Base-by-base conservation (phyloP, 2,329 filamentous ascomycete genomes). In the Fusarium sp. region DNA sequence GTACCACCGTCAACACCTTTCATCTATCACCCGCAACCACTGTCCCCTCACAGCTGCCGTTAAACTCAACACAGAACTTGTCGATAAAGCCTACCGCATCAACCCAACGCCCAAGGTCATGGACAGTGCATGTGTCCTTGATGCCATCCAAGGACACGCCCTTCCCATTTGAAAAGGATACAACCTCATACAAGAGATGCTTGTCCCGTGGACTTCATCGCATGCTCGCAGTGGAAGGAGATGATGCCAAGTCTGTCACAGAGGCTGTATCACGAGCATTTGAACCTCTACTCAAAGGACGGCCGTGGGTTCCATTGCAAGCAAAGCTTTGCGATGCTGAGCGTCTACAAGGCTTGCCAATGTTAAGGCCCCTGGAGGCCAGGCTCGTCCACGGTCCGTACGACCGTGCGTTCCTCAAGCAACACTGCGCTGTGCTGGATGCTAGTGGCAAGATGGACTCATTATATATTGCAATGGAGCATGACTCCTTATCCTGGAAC, bases 91-190 rank as follows among this genome's bases (percentile, higher is more conserved):
- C 63, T 44, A 52, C 66, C 27, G 46, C 66, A 48, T 52, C 63
- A 35, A 35, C 38, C 42, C 46, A 56, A 48, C 61, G 71, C 46
- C 77, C 81, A 23, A 82, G 80, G 60, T 79, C 83, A 10, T 90
- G 88, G 88, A 90, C 88, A 4, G 86, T 90, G 33, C 88, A 90
- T 73, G 83, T 90, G 39, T 90, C 88, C 5, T 83, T 90, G 18
- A 82, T 90, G 41, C 88, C 88, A 8, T 86, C 84, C 51, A 82
- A 82, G 18, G 83, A 83, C 38, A 85, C 87, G 62, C 86, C 87
- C 9, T 89, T 90, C 70, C 88, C 88, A 0, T 90, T 90, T 76
- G 88, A 90, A 78, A 88, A 88, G 75, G 87, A 90, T 72, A 90
- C 88, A 19, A 86, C 83, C 44, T 88, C 88, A 8, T 90, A 90